Conservation (phyloP, 2,329 filamentous ascomycete species). For the Alternaria longipes region DNA sequence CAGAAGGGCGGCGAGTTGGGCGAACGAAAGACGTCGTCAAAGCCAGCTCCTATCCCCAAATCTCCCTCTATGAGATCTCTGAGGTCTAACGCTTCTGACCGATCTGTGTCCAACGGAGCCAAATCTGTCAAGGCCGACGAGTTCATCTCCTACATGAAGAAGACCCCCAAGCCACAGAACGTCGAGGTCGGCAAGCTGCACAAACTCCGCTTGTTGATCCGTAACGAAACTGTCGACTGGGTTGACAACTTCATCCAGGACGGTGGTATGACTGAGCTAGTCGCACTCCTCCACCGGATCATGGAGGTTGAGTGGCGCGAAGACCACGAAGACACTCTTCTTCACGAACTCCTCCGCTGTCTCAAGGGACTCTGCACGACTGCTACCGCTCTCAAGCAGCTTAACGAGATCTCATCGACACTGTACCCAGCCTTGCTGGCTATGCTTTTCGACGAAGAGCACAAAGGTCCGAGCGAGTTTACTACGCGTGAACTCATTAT, state of each 20-base stretch:
- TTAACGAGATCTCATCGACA: conserved; percentile 79
- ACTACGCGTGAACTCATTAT: conserved; percentile 91
- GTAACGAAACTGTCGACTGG: conserved; percentile 96
- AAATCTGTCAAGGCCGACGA: conserved; percentile 79
- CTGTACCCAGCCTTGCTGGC: conserved; percentile 86
- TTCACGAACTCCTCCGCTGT: conserved; percentile 92
- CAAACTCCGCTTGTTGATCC: conserved; percentile 85
- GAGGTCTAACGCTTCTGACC: conserved; percentile 64
- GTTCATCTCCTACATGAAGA: conserved; percentile 85
- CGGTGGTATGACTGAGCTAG: conserved; percentile 91
- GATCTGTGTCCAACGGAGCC: conserved; percentile 73
- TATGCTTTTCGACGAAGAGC: conserved; percentile 97
- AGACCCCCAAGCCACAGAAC: conserved; percentile 79
- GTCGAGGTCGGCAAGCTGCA: conserved; percentile 96
- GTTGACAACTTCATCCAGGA: conserved; percentile 90
- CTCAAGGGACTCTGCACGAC: conserved; percentile 95
- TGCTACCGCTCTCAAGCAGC: conserved; percentile 80
- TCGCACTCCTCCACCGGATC: conserved; percentile 85
- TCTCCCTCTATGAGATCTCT: conserved; percentile 67
- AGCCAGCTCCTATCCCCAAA: conserved; percentile 75
- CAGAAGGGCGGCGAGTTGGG: conserved; percentile 68
- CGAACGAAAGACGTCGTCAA: conserved; percentile 65
- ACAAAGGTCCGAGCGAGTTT: conserved; percentile 96
- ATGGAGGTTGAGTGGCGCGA: conserved; percentile 98
- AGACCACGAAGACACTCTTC: conserved; percentile 91